Evolutionary conservation across 345 rosid species (phyloP).

Genomic region (Streptanthus diversifolius): DNA sequence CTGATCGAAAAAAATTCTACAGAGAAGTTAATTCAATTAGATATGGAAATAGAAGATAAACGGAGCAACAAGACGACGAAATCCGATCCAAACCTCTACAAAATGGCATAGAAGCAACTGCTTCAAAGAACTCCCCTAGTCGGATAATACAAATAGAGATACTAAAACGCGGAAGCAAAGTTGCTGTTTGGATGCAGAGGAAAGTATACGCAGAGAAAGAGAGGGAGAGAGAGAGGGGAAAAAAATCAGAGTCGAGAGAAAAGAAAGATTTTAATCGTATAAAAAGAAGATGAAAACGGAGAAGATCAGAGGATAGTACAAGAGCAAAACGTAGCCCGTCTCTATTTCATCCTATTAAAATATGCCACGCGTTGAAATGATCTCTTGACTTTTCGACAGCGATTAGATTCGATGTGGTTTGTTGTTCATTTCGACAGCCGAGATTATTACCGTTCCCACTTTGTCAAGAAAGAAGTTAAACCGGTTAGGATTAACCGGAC

Average conservation of each 20-base stretch:
- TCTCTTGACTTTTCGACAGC: slow-evolving; percentile 4
- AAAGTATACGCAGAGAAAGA: neutral
- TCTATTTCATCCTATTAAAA: neutral
- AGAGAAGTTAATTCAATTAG: neutral
- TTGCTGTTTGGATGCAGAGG: slow-evolving; percentile 33
- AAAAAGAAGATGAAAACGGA: slow-evolving; percentile 3
- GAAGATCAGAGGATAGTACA: slow-evolving; percentile 3
- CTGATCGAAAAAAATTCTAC: neutral
- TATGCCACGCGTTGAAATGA: neutral
- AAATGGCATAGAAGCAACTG: slow-evolving; percentile 20
- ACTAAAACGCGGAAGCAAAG: neutral
- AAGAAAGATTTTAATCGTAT: slow-evolving; percentile 21
- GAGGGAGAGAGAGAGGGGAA: neutral
- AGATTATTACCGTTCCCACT: neutral
- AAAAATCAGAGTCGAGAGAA: neutral
- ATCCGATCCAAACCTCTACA: slow-evolving; percentile 40
- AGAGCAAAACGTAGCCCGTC: slow-evolving; percentile 4
- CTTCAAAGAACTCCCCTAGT: slow-evolving; percentile 2
- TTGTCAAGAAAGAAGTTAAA: neutral
- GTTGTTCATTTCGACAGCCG: neutral
- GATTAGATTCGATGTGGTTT: neutral
- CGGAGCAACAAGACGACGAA: neutral
- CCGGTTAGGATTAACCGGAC: neutral
- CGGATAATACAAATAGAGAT: neutral
- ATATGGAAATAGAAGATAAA: neutral